phyloP scores from a whole-genome alignment of 1,139 yeast genomes.

The Nakaseomyces kungkrabaensis region DNA sequence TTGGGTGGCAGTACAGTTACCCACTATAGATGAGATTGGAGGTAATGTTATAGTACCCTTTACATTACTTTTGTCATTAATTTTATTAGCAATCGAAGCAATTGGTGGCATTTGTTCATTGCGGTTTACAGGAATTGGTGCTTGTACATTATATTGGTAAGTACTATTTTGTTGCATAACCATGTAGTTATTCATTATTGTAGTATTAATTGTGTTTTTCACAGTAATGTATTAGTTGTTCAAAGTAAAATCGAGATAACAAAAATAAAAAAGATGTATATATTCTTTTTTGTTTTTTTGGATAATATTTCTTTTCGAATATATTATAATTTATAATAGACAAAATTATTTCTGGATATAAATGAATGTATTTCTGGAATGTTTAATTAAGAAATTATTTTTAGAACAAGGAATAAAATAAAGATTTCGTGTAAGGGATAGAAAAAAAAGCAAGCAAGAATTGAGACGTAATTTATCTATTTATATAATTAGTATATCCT shows the following conservation, averaged over 20 bases:
- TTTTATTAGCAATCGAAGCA: background rate
- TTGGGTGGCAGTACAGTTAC: background rate
- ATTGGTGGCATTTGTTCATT: background rate
- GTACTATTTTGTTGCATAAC: background rate
- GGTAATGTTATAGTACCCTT: background rate
- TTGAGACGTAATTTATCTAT: background rate
- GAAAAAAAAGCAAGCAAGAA: background rate
- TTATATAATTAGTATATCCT: background rate
- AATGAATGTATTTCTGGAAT: background rate
- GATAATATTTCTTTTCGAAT: background rate
- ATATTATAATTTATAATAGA: background rate
- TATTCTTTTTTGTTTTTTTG: background rate
- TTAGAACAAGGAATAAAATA: background rate
- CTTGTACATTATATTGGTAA: background rate
- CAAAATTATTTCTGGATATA: too few relatives aligned
- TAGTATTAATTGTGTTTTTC: too few relatives aligned
- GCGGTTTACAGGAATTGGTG: conserved; percentile 2
- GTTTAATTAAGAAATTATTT: background rate
- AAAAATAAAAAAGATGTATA: background rate
- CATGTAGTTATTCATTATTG: background rate
- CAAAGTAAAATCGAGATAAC: too few relatives aligned
- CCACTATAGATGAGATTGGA: conserved; percentile 2
- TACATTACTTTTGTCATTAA: background rate
- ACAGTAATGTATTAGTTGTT: too few relatives aligned
- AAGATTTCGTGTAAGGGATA: background rate